A percentile compares a stretch with the other conserved stretches of the same genome.
Evolutionary conservation across 2,329 filamentous ascomycete species (phyloP).

Genomic region (Exophiala sideris): DNA sequence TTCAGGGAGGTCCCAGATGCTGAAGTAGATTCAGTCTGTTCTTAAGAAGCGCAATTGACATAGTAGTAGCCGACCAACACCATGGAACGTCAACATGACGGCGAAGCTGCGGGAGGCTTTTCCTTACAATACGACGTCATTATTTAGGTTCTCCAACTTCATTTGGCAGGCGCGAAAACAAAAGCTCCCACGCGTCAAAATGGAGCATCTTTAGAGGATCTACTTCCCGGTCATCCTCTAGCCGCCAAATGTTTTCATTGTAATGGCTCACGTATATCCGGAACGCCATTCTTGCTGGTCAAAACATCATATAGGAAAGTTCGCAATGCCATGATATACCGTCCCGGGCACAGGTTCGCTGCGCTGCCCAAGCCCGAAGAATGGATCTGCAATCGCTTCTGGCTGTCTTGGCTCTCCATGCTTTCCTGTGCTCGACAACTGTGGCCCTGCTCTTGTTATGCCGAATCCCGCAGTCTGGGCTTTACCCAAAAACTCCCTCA

Average conservation of each 20-base stretch:
- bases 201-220: too few species aligned
- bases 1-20: background rate
- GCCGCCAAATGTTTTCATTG: background rate
- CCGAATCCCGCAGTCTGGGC: slow-evolving; percentile 11
- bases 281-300: background rate
- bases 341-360: background rate
- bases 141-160: too few species aligned
- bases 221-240: too few species aligned
- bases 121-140: too few species aligned
- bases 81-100: too few species aligned
- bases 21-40: background rate
- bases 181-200: too few species aligned
- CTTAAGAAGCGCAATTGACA: too few species aligned
- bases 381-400: background rate
- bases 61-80: too few species aligned
- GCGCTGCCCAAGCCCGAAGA: background rate
- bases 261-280: background rate
- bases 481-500: slow-evolving; percentile 10
- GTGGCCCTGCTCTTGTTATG: background rate
- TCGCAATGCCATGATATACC: background rate
- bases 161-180: too few species aligned
- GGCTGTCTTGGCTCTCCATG: background rate
- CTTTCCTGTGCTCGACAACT: background rate
- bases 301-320: background rate
- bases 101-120: too few species aligned